Percentiles rank a stretch among this genome's conserved stretches.
Conservation (phyloP, 352 stramenopile species). For the Phytopythium litorale region DNA sequence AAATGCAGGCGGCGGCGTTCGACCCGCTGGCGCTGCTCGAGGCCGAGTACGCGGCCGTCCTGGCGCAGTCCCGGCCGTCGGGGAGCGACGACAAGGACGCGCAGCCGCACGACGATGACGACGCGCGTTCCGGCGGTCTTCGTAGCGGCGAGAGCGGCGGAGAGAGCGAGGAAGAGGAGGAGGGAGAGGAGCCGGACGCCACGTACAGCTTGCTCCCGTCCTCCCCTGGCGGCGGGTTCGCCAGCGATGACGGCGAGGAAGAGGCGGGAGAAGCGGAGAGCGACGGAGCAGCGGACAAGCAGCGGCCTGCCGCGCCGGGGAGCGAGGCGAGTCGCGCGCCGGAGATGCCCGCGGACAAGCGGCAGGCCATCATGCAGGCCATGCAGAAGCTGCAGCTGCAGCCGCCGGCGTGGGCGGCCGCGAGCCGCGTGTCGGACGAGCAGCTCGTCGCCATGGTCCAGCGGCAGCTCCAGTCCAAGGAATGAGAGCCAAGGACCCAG, state of each 20-base stretch:
- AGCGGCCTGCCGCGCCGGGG: background rate
- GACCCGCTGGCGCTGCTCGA: conserved; percentile 56
- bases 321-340: conserved; percentile 5
- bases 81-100: background rate
- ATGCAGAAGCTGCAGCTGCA: conserved; percentile 49
- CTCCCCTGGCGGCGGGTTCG: conserved; percentile 15
- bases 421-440: conserved; percentile 38
- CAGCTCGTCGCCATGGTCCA: conserved; percentile 53
- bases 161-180: conserved; percentile 16
- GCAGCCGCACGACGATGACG: conserved; percentile 3
- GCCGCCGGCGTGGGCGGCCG: conserved; percentile 42
- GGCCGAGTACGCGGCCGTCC: conserved; percentile 55
- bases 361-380: conserved; percentile 40
- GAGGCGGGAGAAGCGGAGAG: conserved; percentile 12
- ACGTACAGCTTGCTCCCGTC: conserved; percentile 28
- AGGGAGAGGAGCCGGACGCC: conserved; percentile 19
- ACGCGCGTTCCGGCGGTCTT: conserved; percentile 12
- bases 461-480: conserved; percentile 15
- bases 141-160: conserved; percentile 11
- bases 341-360: conserved; percentile 27
- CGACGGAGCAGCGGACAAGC: background rate
- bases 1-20: conserved; percentile 27
- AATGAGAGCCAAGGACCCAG: background rate
- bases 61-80: conserved; percentile 31
- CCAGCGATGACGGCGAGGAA: conserved; percentile 18